Percentiles rank a stretch among this genome's conserved stretches.
phyloP scores from a whole-genome alignment of 2,329 filamentous ascomycete genomes.

The Ceratocystiopsis sp. region DNA sequence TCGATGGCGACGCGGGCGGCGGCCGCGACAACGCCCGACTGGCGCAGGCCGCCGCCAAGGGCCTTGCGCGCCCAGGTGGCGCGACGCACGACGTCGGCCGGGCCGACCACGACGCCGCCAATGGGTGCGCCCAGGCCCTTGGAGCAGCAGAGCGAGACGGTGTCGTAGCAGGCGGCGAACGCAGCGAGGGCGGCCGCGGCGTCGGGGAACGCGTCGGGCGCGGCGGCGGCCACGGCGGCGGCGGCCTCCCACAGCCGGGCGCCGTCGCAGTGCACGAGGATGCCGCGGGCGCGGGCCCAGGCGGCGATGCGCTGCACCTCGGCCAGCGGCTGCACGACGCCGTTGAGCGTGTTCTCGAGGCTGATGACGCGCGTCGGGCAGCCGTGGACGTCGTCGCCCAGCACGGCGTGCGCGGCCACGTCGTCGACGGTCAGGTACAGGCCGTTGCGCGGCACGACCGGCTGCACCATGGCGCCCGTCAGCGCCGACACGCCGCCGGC shows the following conservation, averaged over 20 bases:
- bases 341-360: slow-evolving; percentile 73
- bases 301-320: slow-evolving; percentile 53
- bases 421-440: slow-evolving; percentile 63
- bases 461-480: slow-evolving; percentile 51
- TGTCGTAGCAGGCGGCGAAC: slow-evolving; percentile 30
- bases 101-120: slow-evolving; percentile 28
- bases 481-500: slow-evolving; percentile 51
- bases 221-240: slow-evolving; percentile 12
- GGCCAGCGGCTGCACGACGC: slow-evolving; percentile 58
- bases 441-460: slow-evolving; percentile 52
- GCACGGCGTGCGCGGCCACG: slow-evolving; percentile 44
- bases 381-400: slow-evolving; percentile 55
- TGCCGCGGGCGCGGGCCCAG: slow-evolving; percentile 41
- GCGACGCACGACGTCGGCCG: slow-evolving; percentile 40
- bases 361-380: slow-evolving; percentile 70
- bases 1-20: slow-evolving; percentile 63
- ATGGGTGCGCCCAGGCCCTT: slow-evolving; percentile 36
- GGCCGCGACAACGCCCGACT: slow-evolving; percentile 59
- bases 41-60: slow-evolving; percentile 62
- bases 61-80: slow-evolving; percentile 65
- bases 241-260: slow-evolving; percentile 35
- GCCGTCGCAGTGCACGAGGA: slow-evolving; percentile 33
- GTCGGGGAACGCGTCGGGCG: too few species aligned
- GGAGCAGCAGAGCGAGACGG: slow-evolving; percentile 40
- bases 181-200: slow-evolving; percentile 24